Evolutionary conservation across 768 basidiomycete species (phyloP).

Genomic region (Asterophora parasitica): DNA sequence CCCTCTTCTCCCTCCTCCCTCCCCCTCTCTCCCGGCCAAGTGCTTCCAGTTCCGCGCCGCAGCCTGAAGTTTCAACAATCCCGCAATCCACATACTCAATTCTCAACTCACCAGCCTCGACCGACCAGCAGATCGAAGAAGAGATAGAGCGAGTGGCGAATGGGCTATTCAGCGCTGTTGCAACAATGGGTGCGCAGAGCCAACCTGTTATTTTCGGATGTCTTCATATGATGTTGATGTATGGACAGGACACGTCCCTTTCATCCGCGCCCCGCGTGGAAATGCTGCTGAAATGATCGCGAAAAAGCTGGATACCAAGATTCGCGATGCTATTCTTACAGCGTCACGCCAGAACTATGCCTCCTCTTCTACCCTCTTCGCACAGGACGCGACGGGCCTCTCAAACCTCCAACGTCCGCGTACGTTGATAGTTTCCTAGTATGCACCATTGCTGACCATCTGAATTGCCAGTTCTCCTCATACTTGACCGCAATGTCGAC

Average conservation of each 20-base stretch:
- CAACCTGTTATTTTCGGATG: not conserved
- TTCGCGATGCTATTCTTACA: constrained; percentile 78
- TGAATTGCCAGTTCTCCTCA: constrained; percentile 68
- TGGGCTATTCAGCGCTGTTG: constrained; percentile 89
- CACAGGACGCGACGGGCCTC: constrained; percentile 76
- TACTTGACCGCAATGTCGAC: constrained; percentile 93
- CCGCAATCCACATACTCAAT: constrained; percentile 71
- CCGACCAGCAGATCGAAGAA: constrained; percentile 86
- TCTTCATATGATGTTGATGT: too few species aligned
- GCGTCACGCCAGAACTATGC: constrained; percentile 47
- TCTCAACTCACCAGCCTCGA: constrained; percentile 86
- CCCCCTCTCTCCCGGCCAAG: constrained; percentile 37
- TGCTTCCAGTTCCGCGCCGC: constrained; percentile 28
- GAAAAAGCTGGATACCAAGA: constrained; percentile 87
- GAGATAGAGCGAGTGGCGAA: constrained; percentile 89
- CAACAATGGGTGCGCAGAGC: constrained; percentile 66
- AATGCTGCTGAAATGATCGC: constrained; percentile 99
- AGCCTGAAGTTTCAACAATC: constrained; percentile 29
- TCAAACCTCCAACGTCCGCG: constrained; percentile 85
- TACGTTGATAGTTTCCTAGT: constrained; percentile 24
- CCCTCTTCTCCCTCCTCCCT: constrained; percentile 86
- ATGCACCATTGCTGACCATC: constrained; percentile 12
- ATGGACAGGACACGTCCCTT: constrained; percentile 76
- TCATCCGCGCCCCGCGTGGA: constrained; percentile 90
- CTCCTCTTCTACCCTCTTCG: constrained; percentile 55